Evolutionary conservation across 2,329 filamentous ascomycete species (phyloP), one percentile per base, ranked within the genome.

Genomic region (Aspergillus sp.): DNA sequence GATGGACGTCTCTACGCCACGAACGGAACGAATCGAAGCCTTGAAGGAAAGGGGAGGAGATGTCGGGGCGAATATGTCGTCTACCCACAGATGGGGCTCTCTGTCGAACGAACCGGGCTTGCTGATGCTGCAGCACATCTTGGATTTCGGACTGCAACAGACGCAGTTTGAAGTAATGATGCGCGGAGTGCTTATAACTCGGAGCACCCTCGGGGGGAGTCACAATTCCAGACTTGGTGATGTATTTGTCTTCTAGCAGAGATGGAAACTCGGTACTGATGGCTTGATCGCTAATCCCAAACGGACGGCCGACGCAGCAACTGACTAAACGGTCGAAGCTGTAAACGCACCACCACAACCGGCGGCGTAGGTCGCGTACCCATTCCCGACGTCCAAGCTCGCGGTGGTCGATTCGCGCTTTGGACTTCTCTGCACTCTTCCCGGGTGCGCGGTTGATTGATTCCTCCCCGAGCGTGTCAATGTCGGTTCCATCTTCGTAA

Each of bases 291-390:
- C 90, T 93, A 64, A 98, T 92, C 30, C 94, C 93, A 70, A 97
- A 96, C 6, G 94, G 95, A 58, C 94, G 84, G 39, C 94, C 94
- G 25, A 98, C 94, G 68, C 93, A 97, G 21, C 92, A 93, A 70
- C 92, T 95, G 54, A 98, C 94, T 5, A 98, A 86, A n/a, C 94
- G 86, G 76, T 98, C 94, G 58, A 98, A 87, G 5, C 91, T 94
- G 77, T 98, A 98, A 1, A 93, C 93, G 78, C 92, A 96, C 94
- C 95, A 98, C 92, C 93, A 98, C 13, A 98, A 81, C 32, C 94
- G 86, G 59, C 94, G 85, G 54, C 92, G 87, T 64, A 96, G 84
- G 74, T 98, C 95, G 56, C 94, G 87, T 41, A 92, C 84, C 84
- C 92, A 97, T 75, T 96, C 87, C 59, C 91, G 85, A 52, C 90